Base-by-base conservation (phyloP, 192 early-diverging fungal genomes). In the Kappamyces sp. region DNA sequence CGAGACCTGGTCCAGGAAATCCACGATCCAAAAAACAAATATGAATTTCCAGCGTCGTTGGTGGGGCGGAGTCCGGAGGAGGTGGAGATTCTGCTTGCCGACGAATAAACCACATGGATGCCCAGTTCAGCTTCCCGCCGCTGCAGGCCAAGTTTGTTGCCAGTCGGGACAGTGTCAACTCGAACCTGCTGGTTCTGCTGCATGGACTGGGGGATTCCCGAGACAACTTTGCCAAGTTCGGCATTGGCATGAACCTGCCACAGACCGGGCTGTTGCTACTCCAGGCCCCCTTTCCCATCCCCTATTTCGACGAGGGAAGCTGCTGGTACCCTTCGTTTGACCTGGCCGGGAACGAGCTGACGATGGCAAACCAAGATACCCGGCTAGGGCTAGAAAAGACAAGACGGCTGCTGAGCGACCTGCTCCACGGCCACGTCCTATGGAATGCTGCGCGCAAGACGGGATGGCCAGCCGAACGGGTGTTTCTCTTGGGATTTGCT, bases 121-220 rank as follows among this genome's bases (percentile, higher is more conserved):
- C 23, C 23, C 23, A 23, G 23, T 23, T 23, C 23, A 23, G 23
- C 23, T 23, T 23, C 23, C 23, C 23, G 23, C 23, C 23, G 23
- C 23, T 23, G 23, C 23, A 23, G 23, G 23, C 23, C 23, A 23
- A 23, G 23, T 23, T 23, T 23, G 23, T 23, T 23, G 23, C 23
- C 23, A 23, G 23, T 23, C 23, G 23, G 0, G 23, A 23, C 23
- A 23, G 23, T 23, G 23, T 23, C 7, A 59, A 89, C 48, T 51
- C 65, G 51, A 87, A 89, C 66, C 67, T 88, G 9, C 77, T 90
- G 15, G 62, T 90, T 13, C 72, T 89, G 10, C 74, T 89, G 33
- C 88, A 90, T 62, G 88, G 88, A 8, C 70, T 90, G 2, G 88
- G 88, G 53, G 87, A 87, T 63, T 72, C 71, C 37, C 73, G 75